A percentile compares a stretch with the other conserved stretches of the same genome.
Evolutionary conservation across 345 rosid genomes (phyloP).

Genomic region (Eucalyptus globulus): DNA sequence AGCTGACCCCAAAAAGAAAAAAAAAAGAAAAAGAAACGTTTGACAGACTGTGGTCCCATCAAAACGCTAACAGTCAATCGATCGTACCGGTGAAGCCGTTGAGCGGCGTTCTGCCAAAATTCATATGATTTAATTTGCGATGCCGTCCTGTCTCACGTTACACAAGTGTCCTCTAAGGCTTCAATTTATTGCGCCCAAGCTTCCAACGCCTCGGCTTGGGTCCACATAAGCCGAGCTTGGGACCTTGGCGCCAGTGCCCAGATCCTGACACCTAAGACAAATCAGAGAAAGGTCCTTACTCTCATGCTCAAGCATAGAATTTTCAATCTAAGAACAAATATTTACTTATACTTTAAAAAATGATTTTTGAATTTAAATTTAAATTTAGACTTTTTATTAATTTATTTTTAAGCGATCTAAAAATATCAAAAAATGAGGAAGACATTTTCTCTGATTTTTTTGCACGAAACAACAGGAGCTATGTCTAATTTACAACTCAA

Average conservation of each 20-base stretch:
- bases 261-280: too few species aligned
- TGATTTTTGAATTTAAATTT: rapidly evolving
- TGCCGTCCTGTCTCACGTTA: rapidly evolving
- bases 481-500: rapidly evolving
- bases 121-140: too few species aligned
- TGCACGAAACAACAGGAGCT: rapidly evolving
- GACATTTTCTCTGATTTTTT: rapidly evolving
- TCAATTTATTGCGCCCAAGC: too few species aligned
- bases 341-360: too few species aligned
- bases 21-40: too few species aligned
- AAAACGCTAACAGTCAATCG: too few species aligned
- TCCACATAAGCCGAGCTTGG: rapidly evolving
- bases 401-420: too few species aligned
- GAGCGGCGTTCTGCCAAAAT: too few species aligned
- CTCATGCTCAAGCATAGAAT: rapidly evolving
- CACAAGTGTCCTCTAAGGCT: too few species aligned
- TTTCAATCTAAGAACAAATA: rapidly evolving
- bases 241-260: rapidly evolving
- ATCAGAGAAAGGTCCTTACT: rapidly evolving
- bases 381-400: rapidly evolving
- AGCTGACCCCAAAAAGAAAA: too few species aligned
- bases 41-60: too few species aligned
- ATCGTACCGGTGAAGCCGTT: rapidly evolving
- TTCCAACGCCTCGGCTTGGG: rapidly evolving
- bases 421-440: rapidly evolving